Evolutionary conservation across 257 asterid genomes (phyloP).

Genomic region (Datura wrightii): DNA sequence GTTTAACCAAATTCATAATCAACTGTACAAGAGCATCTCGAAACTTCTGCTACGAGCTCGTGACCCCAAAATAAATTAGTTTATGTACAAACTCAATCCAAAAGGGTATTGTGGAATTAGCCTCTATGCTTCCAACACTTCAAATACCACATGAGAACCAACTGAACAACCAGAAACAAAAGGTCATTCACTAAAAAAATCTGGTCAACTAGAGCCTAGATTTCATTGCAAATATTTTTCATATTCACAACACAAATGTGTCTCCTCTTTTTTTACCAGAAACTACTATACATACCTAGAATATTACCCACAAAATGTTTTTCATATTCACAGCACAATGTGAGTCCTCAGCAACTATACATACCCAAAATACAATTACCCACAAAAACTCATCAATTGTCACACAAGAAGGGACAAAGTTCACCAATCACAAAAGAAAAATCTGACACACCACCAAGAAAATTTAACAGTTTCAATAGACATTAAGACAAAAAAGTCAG

Average conservation of each 20-base stretch:
- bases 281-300: conserved; percentile 2
- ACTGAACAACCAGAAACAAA: conserved; percentile 22
- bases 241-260: not conserved
- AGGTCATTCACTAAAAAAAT: not conserved
- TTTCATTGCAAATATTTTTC: no score
- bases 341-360: not conserved
- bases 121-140: conserved; percentile 19
- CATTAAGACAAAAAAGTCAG: not conserved
- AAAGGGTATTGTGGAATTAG: not conserved
- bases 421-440: not conserved
- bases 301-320: not conserved
- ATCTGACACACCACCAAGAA: not conserved
- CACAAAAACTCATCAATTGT: not conserved
- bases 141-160: not conserved
- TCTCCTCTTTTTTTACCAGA: not conserved
- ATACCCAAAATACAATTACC: not conserved
- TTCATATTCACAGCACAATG: not conserved
- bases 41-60: conserved; percentile 4
- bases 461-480: not conserved
- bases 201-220: not conserved
- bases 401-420: not conserved
- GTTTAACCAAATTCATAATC: conserved; percentile 29
- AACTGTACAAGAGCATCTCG: not conserved
- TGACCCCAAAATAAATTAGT: conserved; percentile 19
- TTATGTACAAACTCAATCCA: conserved; percentile 27